phyloP scores from a whole-genome alignment of 768 basidiomycete species.

The Tubosaeta sp. region DNA sequence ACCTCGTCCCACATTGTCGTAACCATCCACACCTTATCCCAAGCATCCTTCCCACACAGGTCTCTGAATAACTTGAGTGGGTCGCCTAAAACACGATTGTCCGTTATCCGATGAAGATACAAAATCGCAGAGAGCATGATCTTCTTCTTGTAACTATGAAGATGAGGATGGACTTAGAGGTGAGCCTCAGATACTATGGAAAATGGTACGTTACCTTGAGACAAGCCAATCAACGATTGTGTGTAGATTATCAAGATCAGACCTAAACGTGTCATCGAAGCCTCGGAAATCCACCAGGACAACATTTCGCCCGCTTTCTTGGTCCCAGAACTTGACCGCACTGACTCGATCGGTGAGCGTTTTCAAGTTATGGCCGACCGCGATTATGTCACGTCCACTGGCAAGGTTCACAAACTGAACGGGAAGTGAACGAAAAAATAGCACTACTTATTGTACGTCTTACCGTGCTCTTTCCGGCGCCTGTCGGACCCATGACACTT shows the following conservation, averaged over 20 bases:
- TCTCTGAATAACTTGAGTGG: slow-evolving; percentile 31
- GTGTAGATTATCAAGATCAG: slow-evolving; percentile 11
- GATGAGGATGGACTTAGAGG: no score
- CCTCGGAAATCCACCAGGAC: slow-evolving; percentile 25
- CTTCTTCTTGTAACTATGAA: slow-evolving; percentile 5
- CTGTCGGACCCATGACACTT: slow-evolving; percentile 21
- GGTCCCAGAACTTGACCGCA: slow-evolving; percentile 4
- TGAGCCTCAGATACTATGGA: no score
- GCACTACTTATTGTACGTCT: background rate
- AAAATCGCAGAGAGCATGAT: slow-evolving; percentile 31
- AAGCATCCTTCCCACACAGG: slow-evolving; percentile 26
- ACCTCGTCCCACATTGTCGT: slow-evolving; percentile 40
- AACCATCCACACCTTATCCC: slow-evolving; percentile 27
- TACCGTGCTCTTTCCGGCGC: slow-evolving; percentile 12
- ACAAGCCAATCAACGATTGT: background rate
- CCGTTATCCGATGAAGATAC: slow-evolving; percentile 40
- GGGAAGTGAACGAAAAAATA: background rate
- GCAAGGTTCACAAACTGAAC: slow-evolving; percentile 11
- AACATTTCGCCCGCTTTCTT: background rate
- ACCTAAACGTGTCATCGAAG: slow-evolving; percentile 16
- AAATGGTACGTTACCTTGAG: background rate
- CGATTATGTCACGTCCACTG: background rate
- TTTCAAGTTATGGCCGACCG: slow-evolving; percentile 6
- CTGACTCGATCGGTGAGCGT: slow-evolving; percentile 5
- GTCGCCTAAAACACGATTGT: slow-evolving; percentile 33